Conservation (phyloP, 179 eudicot genomes). For the Vitellaria paradoxa region DNA sequence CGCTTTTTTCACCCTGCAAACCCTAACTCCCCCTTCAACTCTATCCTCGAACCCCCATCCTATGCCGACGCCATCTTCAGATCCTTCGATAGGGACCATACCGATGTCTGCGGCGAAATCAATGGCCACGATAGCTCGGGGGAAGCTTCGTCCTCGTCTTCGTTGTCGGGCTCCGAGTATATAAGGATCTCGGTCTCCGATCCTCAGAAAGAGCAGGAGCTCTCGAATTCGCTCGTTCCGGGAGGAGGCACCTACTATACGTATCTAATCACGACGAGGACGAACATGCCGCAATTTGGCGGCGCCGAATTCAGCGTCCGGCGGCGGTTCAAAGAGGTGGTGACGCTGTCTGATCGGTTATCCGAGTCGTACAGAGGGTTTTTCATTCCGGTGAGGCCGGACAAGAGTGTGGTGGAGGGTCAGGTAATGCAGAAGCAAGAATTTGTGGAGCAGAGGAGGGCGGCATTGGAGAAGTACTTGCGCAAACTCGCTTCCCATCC, state of each 20-base stretch:
- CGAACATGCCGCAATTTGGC: constrained; percentile 57
- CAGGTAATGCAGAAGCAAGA: constrained; percentile 91
- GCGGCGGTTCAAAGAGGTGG: constrained; percentile 83
- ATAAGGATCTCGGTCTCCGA: constrained; percentile 62
- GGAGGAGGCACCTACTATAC: constrained; percentile 60
- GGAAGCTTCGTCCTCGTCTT: constrained; percentile 15
- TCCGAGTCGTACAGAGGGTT: constrained; percentile 68
- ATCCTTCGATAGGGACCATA: constrained; percentile 57
- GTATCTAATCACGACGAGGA: constrained; percentile 70
- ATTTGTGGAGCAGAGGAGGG: constrained; percentile 84
- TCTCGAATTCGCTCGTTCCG: constrained; percentile 63
- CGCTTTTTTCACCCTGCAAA: constrained; percentile 20
- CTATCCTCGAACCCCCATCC: constrained; percentile 89
- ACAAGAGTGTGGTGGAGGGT: constrained; percentile 88
- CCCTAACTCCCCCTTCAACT: constrained; percentile 46
- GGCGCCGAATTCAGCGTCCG: constrained; percentile 76
- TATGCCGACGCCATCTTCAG: constrained; percentile 84
- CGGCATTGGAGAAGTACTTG: constrained; percentile 75
- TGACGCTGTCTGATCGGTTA: constrained; percentile 74
- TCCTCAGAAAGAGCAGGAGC: constrained; percentile 74
- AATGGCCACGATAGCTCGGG: constrained; percentile 39
- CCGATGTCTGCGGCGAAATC: constrained; percentile 19
- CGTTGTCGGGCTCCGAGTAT: constrained; percentile 34
- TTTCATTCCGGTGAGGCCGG: constrained; percentile 85
- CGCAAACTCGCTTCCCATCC: constrained; percentile 72